These are phyloP conservation scores for Cutaneotrichosporon daszewskae DNA, from an alignment of 1,284 basidiomycete genomes.

Conservation along the genomic window DNA sequence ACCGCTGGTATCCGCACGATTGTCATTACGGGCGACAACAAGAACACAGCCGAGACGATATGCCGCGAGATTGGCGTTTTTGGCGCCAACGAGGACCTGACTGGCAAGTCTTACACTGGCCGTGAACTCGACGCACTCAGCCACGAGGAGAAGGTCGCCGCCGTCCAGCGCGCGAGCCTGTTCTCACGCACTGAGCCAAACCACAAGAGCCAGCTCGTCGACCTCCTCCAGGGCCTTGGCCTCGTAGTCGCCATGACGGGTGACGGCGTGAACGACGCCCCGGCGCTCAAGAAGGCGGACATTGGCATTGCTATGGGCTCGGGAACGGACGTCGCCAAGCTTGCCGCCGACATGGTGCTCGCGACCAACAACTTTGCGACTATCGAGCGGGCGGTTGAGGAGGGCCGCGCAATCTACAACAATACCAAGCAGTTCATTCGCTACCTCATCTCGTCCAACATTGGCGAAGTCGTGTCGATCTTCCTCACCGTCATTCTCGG, in stretches of 20 bases:
- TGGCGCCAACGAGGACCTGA: slow-evolving; percentile 69
- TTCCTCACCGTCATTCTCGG: slow-evolving; percentile 94
- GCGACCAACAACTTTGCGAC: slow-evolving; percentile 65
- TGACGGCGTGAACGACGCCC: slow-evolving; percentile 95
- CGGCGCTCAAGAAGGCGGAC: slow-evolving; percentile 92
- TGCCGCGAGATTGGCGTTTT: slow-evolving; percentile 95
- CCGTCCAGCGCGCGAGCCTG: slow-evolving; percentile 78
- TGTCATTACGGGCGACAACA: slow-evolving; percentile 98
- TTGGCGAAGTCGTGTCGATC: slow-evolving; percentile 95
- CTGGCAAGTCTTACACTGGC: slow-evolving; percentile 90
- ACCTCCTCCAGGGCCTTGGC: slow-evolving; percentile 85
- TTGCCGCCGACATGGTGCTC: slow-evolving; percentile 94
- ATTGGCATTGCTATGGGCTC: slow-evolving; percentile 99
- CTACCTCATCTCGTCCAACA: slow-evolving; percentile 80
- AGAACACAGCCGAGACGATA: slow-evolving; percentile 95
- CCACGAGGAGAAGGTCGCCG: slow-evolving; percentile 71
- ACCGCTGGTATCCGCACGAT: slow-evolving; percentile 93
- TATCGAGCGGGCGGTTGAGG: slow-evolving; percentile 91
- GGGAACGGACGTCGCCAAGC: slow-evolving; percentile 96
- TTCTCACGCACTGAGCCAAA: slow-evolving; percentile 92
- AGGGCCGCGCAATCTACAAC: slow-evolving; percentile 95
- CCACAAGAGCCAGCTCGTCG: slow-evolving; percentile 93
- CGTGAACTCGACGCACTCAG: slow-evolving; percentile 79
- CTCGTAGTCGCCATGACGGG: slow-evolving; percentile 98
- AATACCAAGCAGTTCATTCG: slow-evolving; percentile 88